Evolutionary conservation across 306 rosid genomes (phyloP).

Genomic region (Castanea sativa): DNA sequence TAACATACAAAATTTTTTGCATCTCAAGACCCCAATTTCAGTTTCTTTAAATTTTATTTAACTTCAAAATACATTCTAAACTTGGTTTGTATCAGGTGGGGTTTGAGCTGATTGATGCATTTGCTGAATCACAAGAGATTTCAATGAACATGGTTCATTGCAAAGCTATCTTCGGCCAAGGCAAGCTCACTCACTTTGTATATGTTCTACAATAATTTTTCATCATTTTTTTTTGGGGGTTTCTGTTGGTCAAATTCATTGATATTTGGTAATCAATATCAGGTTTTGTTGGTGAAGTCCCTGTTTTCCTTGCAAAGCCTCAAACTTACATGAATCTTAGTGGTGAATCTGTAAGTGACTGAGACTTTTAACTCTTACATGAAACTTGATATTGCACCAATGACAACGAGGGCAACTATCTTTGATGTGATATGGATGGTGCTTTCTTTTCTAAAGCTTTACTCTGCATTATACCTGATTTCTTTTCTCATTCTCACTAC

Average conservation of each 20-base stretch:
- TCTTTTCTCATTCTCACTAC: background rate
- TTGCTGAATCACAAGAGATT: conserved; percentile 72
- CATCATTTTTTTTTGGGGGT: background rate
- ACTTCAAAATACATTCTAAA: background rate
- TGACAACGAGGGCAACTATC: background rate
- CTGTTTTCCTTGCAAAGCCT: conserved; percentile 90
- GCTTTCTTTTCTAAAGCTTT: background rate
- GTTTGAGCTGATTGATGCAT: conserved; percentile 85
- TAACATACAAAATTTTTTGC: conserved; percentile 5
- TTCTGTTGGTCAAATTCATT: conserved; percentile 23
- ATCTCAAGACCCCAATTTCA: background rate
- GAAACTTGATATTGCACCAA: background rate
- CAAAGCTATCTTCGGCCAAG: conserved; percentile 83
- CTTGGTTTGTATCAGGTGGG: conserved; percentile 55
- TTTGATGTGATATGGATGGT: background rate
- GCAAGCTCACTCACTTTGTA: conserved; percentile 20
- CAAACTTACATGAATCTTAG: conserved; percentile 95
- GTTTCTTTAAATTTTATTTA: background rate
- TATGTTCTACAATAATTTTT: background rate
- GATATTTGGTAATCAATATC: background rate
- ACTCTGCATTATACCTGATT: background rate
- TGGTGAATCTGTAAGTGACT: conserved; percentile 86
- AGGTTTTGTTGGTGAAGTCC: conserved; percentile 80
- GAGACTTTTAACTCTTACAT: conserved; percentile 8
- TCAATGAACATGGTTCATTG: conserved; percentile 55